Evolutionary conservation across 768 basidiomycete genomes (phyloP), one percentile per base, ranked within the genome.

Genomic region (Hydnum rufescens): DNA sequence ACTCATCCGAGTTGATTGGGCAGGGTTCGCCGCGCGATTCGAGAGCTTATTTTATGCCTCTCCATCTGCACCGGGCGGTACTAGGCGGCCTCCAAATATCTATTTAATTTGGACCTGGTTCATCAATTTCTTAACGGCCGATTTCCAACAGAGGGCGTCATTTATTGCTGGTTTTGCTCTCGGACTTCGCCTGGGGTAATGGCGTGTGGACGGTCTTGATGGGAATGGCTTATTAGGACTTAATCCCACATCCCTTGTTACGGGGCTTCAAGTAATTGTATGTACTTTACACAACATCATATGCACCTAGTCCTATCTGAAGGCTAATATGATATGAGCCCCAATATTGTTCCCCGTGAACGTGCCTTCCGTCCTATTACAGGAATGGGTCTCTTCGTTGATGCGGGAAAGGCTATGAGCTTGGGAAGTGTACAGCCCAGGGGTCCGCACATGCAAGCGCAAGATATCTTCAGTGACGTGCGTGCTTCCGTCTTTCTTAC

Each of bases 91-190:
- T 2, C 82, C 84, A 1, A 85, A 75, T 3, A 64, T 86, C 51
- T 62, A 63, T 19, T 74, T 77, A 2, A 60, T 82, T 25, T 86
- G 82, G 74, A 71, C 62, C 34, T 78, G 73, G 65, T 58, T 79
- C 23, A 64, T 82, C 23, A 70, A 86, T 64, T 95, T 96, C 67
- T 66, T 96, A 64, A 85, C 83, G 0, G 84, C 89, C 4, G 87
- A 95, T 62, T 92, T 96, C 65, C 92, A 89, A 61, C 82, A 80
- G 42, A 69, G 90, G 56, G 90, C 89, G 1, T 80, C 83, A 13
- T 95, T 95, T 66, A 59, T 89, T 31, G 87, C 78, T 3, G 92
- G 92, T 5, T 71, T 95, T 54, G 73, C 69, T 1, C 67, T 96
- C 28, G 92, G 92, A 5, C 59, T 96, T 48, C 71, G 89, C 49